Evolutionary conservation across 2,329 filamentous ascomycete genomes (phyloP), one percentile per base, ranked within the genome.

Genomic region (Neofusicoccum parvum): DNA sequence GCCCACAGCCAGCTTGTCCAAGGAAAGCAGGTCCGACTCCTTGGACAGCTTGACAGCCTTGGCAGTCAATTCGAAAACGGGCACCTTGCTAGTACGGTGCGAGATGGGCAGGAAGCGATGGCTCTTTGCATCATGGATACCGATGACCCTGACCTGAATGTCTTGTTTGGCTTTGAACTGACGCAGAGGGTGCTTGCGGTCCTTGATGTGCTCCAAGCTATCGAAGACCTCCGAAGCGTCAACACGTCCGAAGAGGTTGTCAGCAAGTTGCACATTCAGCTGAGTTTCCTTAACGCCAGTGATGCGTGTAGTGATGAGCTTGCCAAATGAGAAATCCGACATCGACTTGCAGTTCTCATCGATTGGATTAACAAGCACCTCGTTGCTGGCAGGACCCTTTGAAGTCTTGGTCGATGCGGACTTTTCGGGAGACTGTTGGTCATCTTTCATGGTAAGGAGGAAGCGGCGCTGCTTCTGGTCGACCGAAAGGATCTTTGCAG

Each of bases 171-270:
- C 82, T 68, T 87, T 85, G 79, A 96, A 96, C 68, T 86, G 85
- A 65, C 83, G 82, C n/a, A 98, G 82, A 1, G 95, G 94, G 34
- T 88, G 83, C 78, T 94, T 97, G 66, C 89, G 86, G 73, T 97
- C 88, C 65, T 87, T 84, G 72, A 99, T 95, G 49, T 94, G 89
- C 53, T 96, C 90, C 90, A 91, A 97, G 11, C 83, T 84, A 75
- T 97, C 91, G 75, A 96, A 99, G 12, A 94, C 80, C 75, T 98
- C 92, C 1, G 95, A 96, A 5, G 95, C 87, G 73, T 97, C 94
- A 67, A 99, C 89, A 17, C 95, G 92, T n/a, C 94, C 95, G 75
- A 96, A 92, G 9, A 96, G 84, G 69, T 93, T 92, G 73, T 96
- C 92, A 49, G 92, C 90, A 59, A 98, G 84, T 70, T 91, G 87